Percentiles rank a stretch among this genome's conserved stretches.
Conservation (phyloP, 352 stramenopile species). For the Globisporangium megalacanthum region DNA sequence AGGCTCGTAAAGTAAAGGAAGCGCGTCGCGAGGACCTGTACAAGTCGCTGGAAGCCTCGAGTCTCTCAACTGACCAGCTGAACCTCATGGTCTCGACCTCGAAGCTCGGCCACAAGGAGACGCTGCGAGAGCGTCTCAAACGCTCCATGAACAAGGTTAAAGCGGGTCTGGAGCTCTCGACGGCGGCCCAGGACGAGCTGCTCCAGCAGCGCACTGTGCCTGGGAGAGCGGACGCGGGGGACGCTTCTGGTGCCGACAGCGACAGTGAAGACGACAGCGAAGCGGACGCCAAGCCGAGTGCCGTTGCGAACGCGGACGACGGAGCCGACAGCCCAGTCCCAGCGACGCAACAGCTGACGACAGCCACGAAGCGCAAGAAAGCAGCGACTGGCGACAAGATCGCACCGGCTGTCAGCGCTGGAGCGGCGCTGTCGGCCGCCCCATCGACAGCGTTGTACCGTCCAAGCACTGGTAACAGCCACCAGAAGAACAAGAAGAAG, state of each 20-base stretch:
- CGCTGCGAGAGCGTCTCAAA: constrained; percentile 68
- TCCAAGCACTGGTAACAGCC: background rate
- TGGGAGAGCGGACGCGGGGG: constrained; percentile 7
- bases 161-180: constrained; percentile 53
- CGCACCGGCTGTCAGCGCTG: background rate
- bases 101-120: constrained; percentile 78
- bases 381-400: constrained; percentile 3
- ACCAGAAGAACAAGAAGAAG: constrained; percentile 12
- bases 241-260: constrained; percentile 16
- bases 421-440: background rate
- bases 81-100: constrained; percentile 74
- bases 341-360: constrained; percentile 6
- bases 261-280: constrained; percentile 9
- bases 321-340: background rate
- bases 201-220: constrained; percentile 32
- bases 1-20: constrained; percentile 74
- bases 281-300: constrained; percentile 2
- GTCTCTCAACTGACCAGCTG: constrained; percentile 58
- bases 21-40: constrained; percentile 65
- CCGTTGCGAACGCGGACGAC: background rate
- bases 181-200: constrained; percentile 46
- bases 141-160: constrained; percentile 75
- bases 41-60: constrained; percentile 66
- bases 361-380: constrained; percentile 21
- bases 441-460: background rate